Evolutionary conservation across 169 alveolate species (phyloP), one percentile per base, ranked within the genome.

Genomic region (Plasmodium billcollinsi): DNA sequence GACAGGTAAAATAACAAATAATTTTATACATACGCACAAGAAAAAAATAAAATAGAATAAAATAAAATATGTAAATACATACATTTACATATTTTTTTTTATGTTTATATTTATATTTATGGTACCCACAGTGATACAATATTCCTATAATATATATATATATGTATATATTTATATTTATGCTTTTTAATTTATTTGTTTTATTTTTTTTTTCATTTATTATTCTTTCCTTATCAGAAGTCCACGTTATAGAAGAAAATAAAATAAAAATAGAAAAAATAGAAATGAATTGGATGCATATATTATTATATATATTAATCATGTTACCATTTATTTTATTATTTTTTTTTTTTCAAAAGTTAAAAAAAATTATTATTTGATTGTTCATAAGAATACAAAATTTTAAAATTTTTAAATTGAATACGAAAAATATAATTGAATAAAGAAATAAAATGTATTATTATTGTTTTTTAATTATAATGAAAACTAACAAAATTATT

Each of bases 291-390:
- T 54, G 59, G 62, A 72, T 20, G 67, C 45, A 52, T 58, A 43
- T 66, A 80, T 80, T 67, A 67, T 67, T 80, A 49, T 67, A 54
- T 80, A 24, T 80, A 67, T 67, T 47, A 45, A 80, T 29, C 56
- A 14, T 39, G 47, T 39, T 39, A 39, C 8, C 47, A 39, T 39
- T 39, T 39, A 39, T 59, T 58, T 63, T 26, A 56, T 74, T 62
- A 80, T 54, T 67, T 52, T 80, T 56, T 69, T 80, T 80, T 80
- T 67, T 80, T 71, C 83, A 80, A 80, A 80, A 80, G 61, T 43
- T 39, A 39, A 39, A 67, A 80, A 15, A 80, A 67, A 80, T 80
- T 72, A 67, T 56, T 58, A 21, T 80, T 54, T 78, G 69, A 33
- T 47, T 67, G 72, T 80, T 52, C 83, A 67, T 80, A 69, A 67